phyloP scores from a whole-genome alignment of 345 rosid genomes.

The Arabidopsis arenosa region DNA sequence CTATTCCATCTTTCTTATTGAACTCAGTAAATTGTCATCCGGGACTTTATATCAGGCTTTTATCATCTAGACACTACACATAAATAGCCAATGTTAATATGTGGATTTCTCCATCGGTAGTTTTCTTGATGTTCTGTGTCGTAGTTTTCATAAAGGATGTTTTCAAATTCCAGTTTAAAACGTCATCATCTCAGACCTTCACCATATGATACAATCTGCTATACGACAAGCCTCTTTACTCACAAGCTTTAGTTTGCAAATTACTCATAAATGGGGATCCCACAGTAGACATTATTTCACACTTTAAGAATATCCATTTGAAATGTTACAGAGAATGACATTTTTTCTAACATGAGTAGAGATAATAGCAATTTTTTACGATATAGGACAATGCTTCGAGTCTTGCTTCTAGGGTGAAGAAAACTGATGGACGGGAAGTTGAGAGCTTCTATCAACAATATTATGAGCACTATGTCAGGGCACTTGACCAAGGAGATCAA shows the following conservation, averaged over 20 bases:
- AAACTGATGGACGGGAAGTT: constrained; percentile 96
- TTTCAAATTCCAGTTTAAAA: not conserved
- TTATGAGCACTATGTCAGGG: constrained; percentile 87
- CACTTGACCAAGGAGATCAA: constrained; percentile 94
- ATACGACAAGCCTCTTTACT: not conserved
- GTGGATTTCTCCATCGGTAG: not conserved
- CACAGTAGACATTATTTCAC: constrained; percentile 1
- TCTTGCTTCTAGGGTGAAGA: constrained; percentile 91
- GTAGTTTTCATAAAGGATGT: not conserved
- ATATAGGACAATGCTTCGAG: constrained; percentile 89
- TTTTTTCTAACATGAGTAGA: constrained; percentile 20
- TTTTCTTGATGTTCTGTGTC: constrained; percentile 9
- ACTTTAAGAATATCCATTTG: not conserved
- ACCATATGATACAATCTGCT: constrained; percentile 6
- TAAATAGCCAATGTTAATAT: not conserved
- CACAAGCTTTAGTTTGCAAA: constrained; percentile 10
- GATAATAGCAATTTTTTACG: not conserved
- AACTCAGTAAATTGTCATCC: not conserved
- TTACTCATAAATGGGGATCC: constrained; percentile 10
- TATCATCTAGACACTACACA: not conserved
- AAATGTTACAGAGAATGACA: constrained; percentile 12
- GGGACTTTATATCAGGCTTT: not conserved
- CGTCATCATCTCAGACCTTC: constrained; percentile 9
- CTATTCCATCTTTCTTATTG: not conserved
- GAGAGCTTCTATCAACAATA: constrained; percentile 92